Conservation (phyloP, 306 rosid species). For the Acacia confusa region DNA sequence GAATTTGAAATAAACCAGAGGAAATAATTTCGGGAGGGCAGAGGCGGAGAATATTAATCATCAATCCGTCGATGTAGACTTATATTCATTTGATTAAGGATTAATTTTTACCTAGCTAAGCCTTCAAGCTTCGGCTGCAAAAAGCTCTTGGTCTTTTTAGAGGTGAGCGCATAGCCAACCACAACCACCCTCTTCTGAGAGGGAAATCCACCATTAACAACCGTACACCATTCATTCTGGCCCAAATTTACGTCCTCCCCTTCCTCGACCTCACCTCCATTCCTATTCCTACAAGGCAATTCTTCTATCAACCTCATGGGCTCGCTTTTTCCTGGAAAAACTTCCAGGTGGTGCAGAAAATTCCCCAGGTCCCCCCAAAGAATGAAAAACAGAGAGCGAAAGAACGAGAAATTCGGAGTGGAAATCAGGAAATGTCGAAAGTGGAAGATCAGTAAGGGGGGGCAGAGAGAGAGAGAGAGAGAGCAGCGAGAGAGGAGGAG, state of each 20-base stretch:
- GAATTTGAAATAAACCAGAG: neutral
- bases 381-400: neutral
- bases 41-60: neutral
- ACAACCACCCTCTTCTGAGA: constrained; percentile 51
- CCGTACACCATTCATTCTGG: constrained; percentile 41
- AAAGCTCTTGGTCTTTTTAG: constrained; percentile 90
- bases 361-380: neutral
- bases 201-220: constrained; percentile 43
- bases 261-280: constrained; percentile 27
- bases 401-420: neutral
- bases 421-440: neutral
- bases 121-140: constrained; percentile 88
- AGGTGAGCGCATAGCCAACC: constrained; percentile 92
- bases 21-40: neutral
- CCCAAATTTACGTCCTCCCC: constrained; percentile 28
- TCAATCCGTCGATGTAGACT: neutral
- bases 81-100: neutral
- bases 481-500: neutral
- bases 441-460: neutral
- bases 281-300: constrained; percentile 39
- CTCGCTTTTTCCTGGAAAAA: neutral
- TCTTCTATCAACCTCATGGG: constrained; percentile 58
- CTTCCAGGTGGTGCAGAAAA: neutral
- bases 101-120: constrained; percentile 67
- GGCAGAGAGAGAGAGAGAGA: neutral